phyloP scores from a whole-genome alignment of 257 asterid species.

The Scutellaria barbata region DNA sequence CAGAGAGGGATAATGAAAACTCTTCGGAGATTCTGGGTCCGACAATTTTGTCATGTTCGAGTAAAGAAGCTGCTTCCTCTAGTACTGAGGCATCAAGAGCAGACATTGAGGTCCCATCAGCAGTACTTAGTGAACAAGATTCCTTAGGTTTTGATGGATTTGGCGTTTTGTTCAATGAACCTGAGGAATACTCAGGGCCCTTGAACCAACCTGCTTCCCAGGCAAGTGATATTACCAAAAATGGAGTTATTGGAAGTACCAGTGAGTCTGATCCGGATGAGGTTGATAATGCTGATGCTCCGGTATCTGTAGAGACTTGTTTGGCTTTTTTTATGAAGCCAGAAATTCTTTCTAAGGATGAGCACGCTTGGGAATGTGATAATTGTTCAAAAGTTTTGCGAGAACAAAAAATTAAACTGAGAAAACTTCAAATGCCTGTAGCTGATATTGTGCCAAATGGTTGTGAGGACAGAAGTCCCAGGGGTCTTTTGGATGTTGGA shows the following conservation, averaged over 20 bases:
- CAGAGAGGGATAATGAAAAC: conserved; percentile 48
- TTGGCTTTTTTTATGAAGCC: conserved; percentile 73
- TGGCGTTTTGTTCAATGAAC: conserved; percentile 82
- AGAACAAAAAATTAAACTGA: conserved; percentile 47
- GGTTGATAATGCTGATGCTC: conserved; percentile 79
- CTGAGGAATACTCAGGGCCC: conserved; percentile 56
- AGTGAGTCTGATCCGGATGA: conserved; percentile 92
- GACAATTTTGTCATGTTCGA: conserved; percentile 54
- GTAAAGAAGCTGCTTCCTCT: conserved; percentile 54
- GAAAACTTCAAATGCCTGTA: conserved; percentile 40
- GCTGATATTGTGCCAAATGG: conserved; percentile 38
- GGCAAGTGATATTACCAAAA: conserved; percentile 41
- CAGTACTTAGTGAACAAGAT: conserved; percentile 52
- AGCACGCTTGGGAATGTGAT: conserved; percentile 95
- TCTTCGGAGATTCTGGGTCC: conserved; percentile 54
- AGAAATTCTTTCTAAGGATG: conserved; percentile 80
- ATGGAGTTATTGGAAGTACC: conserved; percentile 51
- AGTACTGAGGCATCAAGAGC: conserved; percentile 36
- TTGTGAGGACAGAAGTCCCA: conserved; percentile 35
- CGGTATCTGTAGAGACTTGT: conserved; percentile 90
- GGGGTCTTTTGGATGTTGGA: conserved; percentile 30
- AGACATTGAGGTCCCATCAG: conserved; percentile 43
- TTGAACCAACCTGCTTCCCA: conserved; percentile 36
- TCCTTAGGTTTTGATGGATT: conserved; percentile 64
- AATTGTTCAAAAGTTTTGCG: conserved; percentile 75